Evolutionary conservation across 306 rosid genomes (phyloP).

Genomic region (Gillenia trifoliata): DNA sequence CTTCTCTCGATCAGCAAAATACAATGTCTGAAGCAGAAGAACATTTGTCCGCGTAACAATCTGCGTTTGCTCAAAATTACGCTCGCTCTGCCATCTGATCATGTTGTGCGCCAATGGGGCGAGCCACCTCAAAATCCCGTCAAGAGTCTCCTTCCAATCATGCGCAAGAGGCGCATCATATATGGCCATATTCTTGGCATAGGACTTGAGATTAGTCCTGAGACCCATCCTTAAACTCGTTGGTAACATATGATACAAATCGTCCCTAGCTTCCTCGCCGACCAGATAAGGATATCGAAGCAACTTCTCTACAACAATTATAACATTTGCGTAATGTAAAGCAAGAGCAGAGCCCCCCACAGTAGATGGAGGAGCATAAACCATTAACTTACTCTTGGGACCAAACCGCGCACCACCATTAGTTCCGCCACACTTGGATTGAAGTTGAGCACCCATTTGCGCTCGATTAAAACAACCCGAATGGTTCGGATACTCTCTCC

Average conservation of each 20-base stretch:
- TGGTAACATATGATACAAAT: slow-evolving; percentile 89
- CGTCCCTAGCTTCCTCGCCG: slow-evolving; percentile 88
- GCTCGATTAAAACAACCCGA: slow-evolving; percentile 36
- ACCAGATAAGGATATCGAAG: slow-evolving; percentile 86
- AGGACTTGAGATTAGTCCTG: slow-evolving; percentile 70
- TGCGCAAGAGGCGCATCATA: slow-evolving; percentile 98
- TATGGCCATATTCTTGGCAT: slow-evolving; percentile 73
- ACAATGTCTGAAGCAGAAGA: slow-evolving; percentile 78
- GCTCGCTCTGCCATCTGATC: slow-evolving; percentile 98
- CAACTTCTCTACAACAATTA: slow-evolving; percentile 78
- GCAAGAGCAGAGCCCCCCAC: slow-evolving; percentile 91
- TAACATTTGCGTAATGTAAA: slow-evolving; percentile 90
- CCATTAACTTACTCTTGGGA: slow-evolving; percentile 49
- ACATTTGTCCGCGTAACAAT: slow-evolving; percentile 63
- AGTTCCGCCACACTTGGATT: slow-evolving; percentile 24
- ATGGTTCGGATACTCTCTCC: slow-evolving; percentile 36
- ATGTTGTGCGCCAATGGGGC: slow-evolving; percentile 82
- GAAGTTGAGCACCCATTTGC: slow-evolving; percentile 35
- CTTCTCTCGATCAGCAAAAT: slow-evolving; percentile 74
- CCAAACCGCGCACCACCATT: slow-evolving; percentile 48
- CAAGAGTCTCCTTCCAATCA: slow-evolving; percentile 86
- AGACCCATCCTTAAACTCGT: slow-evolving; percentile 69
- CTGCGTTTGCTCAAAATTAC: slow-evolving; percentile 84
- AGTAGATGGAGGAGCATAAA: slow-evolving; percentile 72
- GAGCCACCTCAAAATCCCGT: slow-evolving; percentile 72